Percentiles rank a stretch among this genome's conserved stretches.
Conservation (phyloP, 768 basidiomycete species). For the Lactifluus hygrophoroides region DNA sequence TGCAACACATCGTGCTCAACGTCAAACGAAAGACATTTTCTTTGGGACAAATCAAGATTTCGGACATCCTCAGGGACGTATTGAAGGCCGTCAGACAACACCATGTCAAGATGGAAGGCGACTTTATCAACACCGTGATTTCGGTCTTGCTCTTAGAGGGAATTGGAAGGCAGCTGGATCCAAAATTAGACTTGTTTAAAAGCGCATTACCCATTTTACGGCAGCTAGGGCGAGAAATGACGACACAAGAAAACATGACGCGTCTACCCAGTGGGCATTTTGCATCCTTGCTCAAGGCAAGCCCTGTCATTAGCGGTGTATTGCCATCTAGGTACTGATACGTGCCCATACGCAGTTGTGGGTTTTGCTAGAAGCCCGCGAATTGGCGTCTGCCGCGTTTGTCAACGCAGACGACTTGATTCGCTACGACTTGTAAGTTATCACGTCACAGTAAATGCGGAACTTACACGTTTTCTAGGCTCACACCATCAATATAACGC, state of each 20-base stretch:
- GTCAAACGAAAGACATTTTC: slow-evolving; percentile 97
- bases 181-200: slow-evolving; percentile 88
- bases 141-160: slow-evolving; percentile 91
- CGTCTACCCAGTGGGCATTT: slow-evolving; percentile 63
- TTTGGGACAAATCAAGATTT: slow-evolving; percentile 92
- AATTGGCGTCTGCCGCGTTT: slow-evolving; percentile 70
- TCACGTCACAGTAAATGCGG: neutral
- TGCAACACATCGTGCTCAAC: slow-evolving; percentile 89
- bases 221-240: slow-evolving; percentile 88
- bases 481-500: slow-evolving; percentile 40
- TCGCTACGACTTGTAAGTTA: slow-evolving; percentile 74
- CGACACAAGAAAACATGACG: slow-evolving; percentile 56
- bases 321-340: slow-evolving; percentile 1
- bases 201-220: slow-evolving; percentile 90
- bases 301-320: slow-evolving; percentile 17
- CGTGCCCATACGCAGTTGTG: slow-evolving; percentile 49
- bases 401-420: slow-evolving; percentile 79
- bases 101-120: slow-evolving; percentile 97
- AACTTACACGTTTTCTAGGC: slow-evolving; percentile 31
- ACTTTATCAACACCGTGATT: slow-evolving; percentile 97
- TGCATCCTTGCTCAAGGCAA: slow-evolving; percentile 82
- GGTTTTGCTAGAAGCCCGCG: slow-evolving; percentile 90
- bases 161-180: slow-evolving; percentile 90
- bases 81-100: slow-evolving; percentile 78
- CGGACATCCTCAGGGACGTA: slow-evolving; percentile 86